These are phyloP conservation scores for Takashimella koratensis DNA, from an alignment of 1,284 basidiomycete species.

Conservation along the genomic window DNA sequence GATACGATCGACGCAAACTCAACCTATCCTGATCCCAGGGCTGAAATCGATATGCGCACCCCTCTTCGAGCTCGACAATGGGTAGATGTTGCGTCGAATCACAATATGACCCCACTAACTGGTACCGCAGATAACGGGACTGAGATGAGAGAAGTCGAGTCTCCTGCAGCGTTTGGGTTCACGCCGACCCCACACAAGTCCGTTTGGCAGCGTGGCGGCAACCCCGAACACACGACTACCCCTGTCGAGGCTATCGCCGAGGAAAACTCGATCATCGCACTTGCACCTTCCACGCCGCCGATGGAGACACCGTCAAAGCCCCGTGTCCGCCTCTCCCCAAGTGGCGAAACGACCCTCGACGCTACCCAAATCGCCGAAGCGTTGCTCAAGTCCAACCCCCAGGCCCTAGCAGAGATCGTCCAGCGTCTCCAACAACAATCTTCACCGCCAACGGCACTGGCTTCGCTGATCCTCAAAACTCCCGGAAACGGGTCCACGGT, in stretches of 20 bases:
- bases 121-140: not conserved
- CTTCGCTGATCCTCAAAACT: too few species aligned
- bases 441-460: not conserved
- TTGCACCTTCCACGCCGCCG: too few species aligned
- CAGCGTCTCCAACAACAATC: not conserved
- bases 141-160: too few species aligned
- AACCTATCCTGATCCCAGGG: not conserved
- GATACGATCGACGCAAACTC: not conserved
- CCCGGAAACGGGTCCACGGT: not conserved
- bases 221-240: not conserved
- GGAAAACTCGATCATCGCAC: too few species aligned
- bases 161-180: slow-evolving; percentile 1
- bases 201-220: not conserved
- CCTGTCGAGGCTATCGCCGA: not conserved
- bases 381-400: not conserved
- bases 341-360: not conserved
- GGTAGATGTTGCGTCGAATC: not conserved
- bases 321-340: not conserved
- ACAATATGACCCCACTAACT: not conserved
- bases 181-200: slow-evolving; percentile 6
- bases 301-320: not conserved
- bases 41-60: not conserved
- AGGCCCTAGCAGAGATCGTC: not conserved
- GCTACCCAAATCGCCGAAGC: not conserved
- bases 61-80: not conserved